Percentiles rank a stretch among this genome's conserved stretches.
Conservation (phyloP, 441 rosid genomes). For the Lagerstroemia fauriei region DNA sequence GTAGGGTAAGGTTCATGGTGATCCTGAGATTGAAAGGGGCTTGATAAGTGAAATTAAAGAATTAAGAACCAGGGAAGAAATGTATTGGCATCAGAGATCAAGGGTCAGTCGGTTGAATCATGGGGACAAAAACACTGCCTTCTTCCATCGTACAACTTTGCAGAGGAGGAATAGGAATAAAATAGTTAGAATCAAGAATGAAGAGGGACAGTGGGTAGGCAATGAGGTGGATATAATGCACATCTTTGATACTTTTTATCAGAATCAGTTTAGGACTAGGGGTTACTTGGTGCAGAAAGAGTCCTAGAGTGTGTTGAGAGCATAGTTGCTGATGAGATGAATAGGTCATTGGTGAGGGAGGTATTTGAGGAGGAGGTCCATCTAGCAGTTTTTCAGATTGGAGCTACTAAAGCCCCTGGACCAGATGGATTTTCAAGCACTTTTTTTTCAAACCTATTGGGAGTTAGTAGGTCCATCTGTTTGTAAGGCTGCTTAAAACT, state of each 20-base stretch:
- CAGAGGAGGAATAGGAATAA: neutral
- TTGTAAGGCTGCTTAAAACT: neutral
- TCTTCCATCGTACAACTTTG: neutral
- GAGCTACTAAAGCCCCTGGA: neutral
- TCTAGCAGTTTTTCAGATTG: neutral
- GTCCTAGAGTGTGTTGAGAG: neutral
- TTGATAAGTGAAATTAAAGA: neutral
- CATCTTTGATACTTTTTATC: neutral
- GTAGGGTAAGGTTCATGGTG: neutral
- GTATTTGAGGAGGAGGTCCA: neutral
- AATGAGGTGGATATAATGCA: neutral
- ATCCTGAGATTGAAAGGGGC: neutral
- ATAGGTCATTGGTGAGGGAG: neutral
- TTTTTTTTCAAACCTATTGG: no score
- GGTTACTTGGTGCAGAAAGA: no score
- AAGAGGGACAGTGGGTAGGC: neutral
- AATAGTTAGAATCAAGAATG: neutral
- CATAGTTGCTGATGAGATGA: neutral
- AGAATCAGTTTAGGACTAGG: neutral
- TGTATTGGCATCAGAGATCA: neutral
- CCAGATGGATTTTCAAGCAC: neutral
- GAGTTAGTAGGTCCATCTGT: no score
- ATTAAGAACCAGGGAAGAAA: neutral
- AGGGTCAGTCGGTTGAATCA: neutral
- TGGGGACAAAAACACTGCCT: neutral